A percentile compares a stretch with the other conserved stretches of the same genome.
These are phyloP conservation scores for Cyclocybe aegerita DNA, from an alignment of 768 basidiomycete genomes.

Conservation along the genomic window DNA sequence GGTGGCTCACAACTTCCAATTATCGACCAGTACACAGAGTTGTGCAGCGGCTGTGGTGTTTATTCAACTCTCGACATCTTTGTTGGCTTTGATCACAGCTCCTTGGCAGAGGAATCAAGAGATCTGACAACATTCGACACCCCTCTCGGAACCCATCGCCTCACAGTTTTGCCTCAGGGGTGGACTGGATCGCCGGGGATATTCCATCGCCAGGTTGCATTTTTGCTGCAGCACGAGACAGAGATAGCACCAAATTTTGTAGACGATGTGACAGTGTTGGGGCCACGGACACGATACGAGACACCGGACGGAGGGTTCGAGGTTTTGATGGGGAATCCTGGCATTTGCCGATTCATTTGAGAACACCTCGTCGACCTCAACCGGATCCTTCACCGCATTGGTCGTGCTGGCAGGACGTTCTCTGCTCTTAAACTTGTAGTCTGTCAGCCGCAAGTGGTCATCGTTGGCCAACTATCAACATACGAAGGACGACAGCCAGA, in stretches of 20 bases:
- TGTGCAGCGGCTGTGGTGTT: no score
- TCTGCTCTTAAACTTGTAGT: conserved; percentile 24
- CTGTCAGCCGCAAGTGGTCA: background rate
- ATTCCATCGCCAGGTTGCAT: conserved; percentile 29
- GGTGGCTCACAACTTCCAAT: conserved; percentile 24
- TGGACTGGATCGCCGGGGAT: conserved; percentile 29
- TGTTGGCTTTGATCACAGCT: conserved; percentile 26
- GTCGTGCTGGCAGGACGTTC: conserved; percentile 29
- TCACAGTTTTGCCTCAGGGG: conserved; percentile 26
- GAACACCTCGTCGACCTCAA: conserved; percentile 9
- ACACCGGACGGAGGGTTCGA: no score
- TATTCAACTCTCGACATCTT: conserved; percentile 25
- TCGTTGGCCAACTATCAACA: conserved; percentile 29
- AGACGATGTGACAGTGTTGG: conserved; percentile 22
- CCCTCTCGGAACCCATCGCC: conserved; percentile 17
- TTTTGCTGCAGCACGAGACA: conserved; percentile 27
- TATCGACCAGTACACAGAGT: conserved; percentile 16
- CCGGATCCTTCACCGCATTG: conserved; percentile 21
- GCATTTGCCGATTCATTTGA: background rate
- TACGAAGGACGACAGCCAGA: conserved; percentile 30
- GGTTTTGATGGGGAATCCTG: conserved; percentile 5
- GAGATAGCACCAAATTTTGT: conserved; percentile 17
- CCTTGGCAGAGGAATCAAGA: conserved; percentile 19
- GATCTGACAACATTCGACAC: conserved; percentile 28
- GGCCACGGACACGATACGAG: conserved; percentile 17